Evolutionary conservation across 371 early-diverging fungal genomes (phyloP).

Genomic region (Neoconidiobolus thromboides): DNA sequence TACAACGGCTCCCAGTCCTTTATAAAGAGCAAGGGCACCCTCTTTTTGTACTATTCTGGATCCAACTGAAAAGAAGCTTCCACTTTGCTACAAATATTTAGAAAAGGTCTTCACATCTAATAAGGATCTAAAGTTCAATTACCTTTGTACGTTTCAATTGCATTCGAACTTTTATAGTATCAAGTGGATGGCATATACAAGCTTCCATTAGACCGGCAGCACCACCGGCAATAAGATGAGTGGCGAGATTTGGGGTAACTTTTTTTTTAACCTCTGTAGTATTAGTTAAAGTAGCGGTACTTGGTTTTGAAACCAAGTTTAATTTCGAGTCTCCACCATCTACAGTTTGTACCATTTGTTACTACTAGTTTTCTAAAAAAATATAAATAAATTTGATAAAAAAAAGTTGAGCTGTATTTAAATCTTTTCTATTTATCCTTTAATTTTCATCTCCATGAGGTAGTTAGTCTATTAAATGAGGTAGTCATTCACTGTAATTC

Average conservation of each 20-base stretch:
- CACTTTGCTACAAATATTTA: constrained; percentile 16
- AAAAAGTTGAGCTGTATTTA: too few species aligned
- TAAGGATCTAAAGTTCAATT: constrained; percentile 3
- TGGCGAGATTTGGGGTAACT: constrained; percentile 15
- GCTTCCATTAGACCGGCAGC: constrained; percentile 89
- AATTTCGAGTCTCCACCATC: too few species aligned
- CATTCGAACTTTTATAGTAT: constrained; percentile 94
- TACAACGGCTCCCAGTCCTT: constrained; percentile 95
- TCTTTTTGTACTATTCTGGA: constrained; percentile 69
- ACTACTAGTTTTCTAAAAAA: too few species aligned
- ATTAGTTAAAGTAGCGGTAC: too few species aligned
- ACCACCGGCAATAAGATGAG: constrained; percentile 79
- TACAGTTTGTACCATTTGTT: too few species aligned
- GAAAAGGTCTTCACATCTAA: background rate
- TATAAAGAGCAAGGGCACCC: constrained; percentile 80
- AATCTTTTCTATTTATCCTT: too few species aligned
- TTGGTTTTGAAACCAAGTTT: too few species aligned
- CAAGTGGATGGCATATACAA: constrained; percentile 86
- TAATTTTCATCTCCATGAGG: too few species aligned
- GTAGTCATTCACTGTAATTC: too few species aligned
- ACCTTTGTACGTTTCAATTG: constrained; percentile 32
- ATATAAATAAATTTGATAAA: too few species aligned
- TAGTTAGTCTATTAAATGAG: too few species aligned
- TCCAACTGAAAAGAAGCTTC: constrained; percentile 68
- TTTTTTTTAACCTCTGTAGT: too few species aligned